phyloP scores from a whole-genome alignment of 2,329 filamentous ascomycete genomes.

The Exophiala bonariae region DNA sequence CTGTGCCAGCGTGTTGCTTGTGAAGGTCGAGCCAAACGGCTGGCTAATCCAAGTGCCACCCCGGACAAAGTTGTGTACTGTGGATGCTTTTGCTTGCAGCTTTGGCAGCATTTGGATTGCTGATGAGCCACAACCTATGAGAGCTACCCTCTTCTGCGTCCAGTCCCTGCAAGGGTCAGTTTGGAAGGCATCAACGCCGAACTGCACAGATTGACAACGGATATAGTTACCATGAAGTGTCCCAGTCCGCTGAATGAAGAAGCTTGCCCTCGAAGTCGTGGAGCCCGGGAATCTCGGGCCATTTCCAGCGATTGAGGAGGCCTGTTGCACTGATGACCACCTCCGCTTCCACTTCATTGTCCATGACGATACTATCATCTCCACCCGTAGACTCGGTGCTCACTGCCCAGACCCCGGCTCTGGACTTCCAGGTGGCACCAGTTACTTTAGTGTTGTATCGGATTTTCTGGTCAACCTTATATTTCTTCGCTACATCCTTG shows the following conservation, averaged over 20 bases:
- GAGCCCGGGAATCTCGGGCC: not conserved
- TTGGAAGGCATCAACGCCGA: too few relatives aligned
- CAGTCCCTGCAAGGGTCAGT: conserved; percentile 21
- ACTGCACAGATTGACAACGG: too few relatives aligned
- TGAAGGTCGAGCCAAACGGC: conserved; percentile 1
- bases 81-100: not conserved
- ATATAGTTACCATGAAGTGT: not conserved
- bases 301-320: not conserved
- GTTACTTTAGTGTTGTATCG: conserved; percentile 2
- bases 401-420: not conserved
- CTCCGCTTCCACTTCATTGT: not conserved
- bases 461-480: conserved; percentile 23
- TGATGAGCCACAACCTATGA: conserved; percentile 27
- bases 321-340: not conserved
- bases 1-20: not conserved
- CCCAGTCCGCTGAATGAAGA: not conserved
- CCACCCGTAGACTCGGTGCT: not conserved
- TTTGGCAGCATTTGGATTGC: conserved; percentile 32
- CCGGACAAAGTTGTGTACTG: not conserved
- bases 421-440: not conserved
- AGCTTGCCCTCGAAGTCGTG: not conserved
- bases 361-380: not conserved
- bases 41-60: not conserved
- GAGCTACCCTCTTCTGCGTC: conserved; percentile 21
- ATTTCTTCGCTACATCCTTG: conserved; percentile 16